Evolutionary conservation across 2,329 filamentous ascomycete species (phyloP).

Genomic region (Sporothrix sp.): DNA sequence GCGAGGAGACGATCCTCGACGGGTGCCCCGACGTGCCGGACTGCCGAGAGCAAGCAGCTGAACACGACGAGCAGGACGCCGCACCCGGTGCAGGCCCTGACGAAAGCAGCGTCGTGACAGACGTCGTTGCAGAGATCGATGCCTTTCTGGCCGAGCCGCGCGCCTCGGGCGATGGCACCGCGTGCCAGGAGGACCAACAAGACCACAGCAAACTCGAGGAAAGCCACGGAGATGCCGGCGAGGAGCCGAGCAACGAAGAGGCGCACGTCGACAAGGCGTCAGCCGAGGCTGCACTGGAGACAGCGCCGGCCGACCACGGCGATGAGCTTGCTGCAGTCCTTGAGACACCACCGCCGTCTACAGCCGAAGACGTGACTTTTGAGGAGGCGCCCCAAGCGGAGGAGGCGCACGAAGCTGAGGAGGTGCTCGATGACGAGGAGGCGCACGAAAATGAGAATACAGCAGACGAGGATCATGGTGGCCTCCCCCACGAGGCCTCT

Average conservation of each 20-base stretch:
- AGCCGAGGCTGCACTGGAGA: too few relatives aligned
- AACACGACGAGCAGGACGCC: too few relatives aligned
- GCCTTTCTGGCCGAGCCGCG: constrained; percentile 3
- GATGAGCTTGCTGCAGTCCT: too few relatives aligned
- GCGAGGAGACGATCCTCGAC: not conserved
- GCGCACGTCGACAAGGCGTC: too few relatives aligned
- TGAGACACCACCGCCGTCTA: too few relatives aligned
- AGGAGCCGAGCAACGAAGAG: not conserved
- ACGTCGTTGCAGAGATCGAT: constrained; percentile 8
- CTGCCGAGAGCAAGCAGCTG: too few relatives aligned
- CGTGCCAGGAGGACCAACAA: not conserved
- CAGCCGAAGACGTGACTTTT: too few relatives aligned
- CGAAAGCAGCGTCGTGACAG: not conserved
- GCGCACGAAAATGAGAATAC: not conserved
- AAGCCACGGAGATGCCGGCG: not conserved
- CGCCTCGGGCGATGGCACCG: not conserved
- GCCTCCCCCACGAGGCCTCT: not conserved
- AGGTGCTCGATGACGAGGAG: not conserved
- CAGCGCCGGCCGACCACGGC: too few relatives aligned
- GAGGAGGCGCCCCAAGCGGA: too few relatives aligned
- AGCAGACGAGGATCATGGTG: too few relatives aligned
- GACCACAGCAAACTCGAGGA: not conserved
- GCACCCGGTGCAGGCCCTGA: not conserved
- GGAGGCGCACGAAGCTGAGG: not conserved
- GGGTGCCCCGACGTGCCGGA: not conserved